Evolutionary conservation across 225 moss, liverwort and hornwort species (phyloP), one percentile per base, ranked within the genome.

Genomic region (Ulota crispa): DNA sequence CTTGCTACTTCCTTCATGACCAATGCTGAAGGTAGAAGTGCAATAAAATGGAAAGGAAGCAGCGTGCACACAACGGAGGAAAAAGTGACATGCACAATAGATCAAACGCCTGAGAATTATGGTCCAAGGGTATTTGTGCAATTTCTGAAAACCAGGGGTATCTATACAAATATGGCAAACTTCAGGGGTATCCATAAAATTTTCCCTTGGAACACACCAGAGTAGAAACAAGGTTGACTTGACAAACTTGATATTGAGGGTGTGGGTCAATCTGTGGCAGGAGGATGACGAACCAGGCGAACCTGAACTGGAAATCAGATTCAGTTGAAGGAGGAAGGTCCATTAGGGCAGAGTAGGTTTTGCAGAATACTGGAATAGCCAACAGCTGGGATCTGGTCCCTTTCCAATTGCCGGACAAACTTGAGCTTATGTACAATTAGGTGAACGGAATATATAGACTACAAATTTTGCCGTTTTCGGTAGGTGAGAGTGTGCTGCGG

Each of bases 281-380:
- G 85, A 68, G 23, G 83, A 88, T 26, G 88, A 84, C n/a, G 86
- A 86, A 64, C 54, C 83, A 30, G 83, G 70, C 1, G 82, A 86
- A 77, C 83, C 85, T 72, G 86, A 86, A 75, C 76, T 91, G 75
- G 84, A 86, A 83, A 91, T 86, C 34, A 83, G 79, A 76, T 88
- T 75, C 41, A 76, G 75, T 64, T 79, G 50, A 76, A 75, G 56
- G 70, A 64, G 74, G 55, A 9, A 55, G n/a, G 41, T 27, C 27
- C 18, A 18, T 15, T 65, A 14, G 64, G 57, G 57, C 30, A 67
- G 14, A 32, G 15, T 31, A 73, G 32, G 26, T 37, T 28, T 39
- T 62, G 26, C 72, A 63, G 68, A 53, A 72, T 42, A 20, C 52
- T 59, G 70, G 16, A 63, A 42, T 68, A 10, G 52, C 55, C n/a